Evolutionary conservation across 1,284 basidiomycete species (phyloP).

Genomic region (Pisolithus thermaeus): DNA sequence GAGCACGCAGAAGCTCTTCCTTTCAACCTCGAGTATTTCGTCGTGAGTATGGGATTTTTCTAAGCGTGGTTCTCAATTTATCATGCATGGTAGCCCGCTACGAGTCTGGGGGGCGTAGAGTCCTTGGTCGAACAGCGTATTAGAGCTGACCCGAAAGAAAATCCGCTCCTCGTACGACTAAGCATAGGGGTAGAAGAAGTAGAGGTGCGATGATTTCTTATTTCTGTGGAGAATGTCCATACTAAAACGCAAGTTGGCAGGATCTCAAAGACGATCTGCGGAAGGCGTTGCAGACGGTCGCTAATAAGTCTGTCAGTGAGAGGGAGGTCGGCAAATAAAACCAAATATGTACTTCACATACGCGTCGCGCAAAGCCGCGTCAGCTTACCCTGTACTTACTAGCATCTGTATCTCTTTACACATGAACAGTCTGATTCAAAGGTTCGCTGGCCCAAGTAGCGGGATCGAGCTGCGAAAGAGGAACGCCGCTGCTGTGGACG

Average conservation of each 20-base stretch:
- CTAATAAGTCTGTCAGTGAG: background rate
- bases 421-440: slow-evolving; percentile 75
- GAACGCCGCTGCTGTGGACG: slow-evolving; percentile 43
- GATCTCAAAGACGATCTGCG: slow-evolving; percentile 61
- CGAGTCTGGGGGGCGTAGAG: slow-evolving; percentile 90
- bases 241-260: slow-evolving; percentile 28
- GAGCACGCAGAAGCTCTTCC: slow-evolving; percentile 58
- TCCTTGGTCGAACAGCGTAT: slow-evolving; percentile 77
- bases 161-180: slow-evolving; percentile 66
- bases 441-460: slow-evolving; percentile 55
- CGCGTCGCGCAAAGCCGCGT: slow-evolving; percentile 42
- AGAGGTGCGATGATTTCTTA: slow-evolving; percentile 41
- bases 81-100: slow-evolving; percentile 58
- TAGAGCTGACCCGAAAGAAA: slow-evolving; percentile 58
- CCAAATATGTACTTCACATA: slow-evolving; percentile 16
- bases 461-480: slow-evolving; percentile 39
- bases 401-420: slow-evolving; percentile 26
- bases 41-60: slow-evolving; percentile 42
- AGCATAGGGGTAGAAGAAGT: slow-evolving; percentile 80
- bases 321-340: slow-evolving; percentile 12
- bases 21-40: slow-evolving; percentile 61
- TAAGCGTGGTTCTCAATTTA: slow-evolving; percentile 3
- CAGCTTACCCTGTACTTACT: slow-evolving; percentile 30
- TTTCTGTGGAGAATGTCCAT: background rate
- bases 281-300: slow-evolving; percentile 28